Conservation (phyloP, 176 grass and related monocot genomes). For the Pharus latifolius region DNA sequence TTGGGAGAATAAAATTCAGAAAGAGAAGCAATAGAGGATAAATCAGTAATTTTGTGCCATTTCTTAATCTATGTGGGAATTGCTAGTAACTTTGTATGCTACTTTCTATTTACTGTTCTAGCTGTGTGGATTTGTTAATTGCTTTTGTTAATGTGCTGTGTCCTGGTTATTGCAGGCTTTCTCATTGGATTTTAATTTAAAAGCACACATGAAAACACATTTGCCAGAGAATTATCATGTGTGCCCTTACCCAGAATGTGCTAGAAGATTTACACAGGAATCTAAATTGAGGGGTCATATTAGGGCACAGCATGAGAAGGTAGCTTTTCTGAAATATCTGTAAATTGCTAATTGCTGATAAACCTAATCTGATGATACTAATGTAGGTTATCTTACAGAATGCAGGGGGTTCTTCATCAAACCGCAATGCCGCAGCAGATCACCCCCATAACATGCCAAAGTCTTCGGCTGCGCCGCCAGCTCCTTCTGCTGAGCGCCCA, state of each 20-base stretch:
- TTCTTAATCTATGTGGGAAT: no score
- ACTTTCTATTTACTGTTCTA: no score
- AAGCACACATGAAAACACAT: slow-evolving; percentile 90
- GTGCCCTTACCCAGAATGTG: slow-evolving; percentile 73
- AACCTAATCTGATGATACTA: background rate
- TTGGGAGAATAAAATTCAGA: no score
- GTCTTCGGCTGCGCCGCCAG: slow-evolving; percentile 20
- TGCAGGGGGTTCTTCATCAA: slow-evolving; percentile 12
- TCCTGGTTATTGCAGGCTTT: slow-evolving; percentile 64
- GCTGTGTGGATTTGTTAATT: background rate
- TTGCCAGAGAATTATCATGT: slow-evolving; percentile 86
- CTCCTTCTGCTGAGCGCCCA: slow-evolving; percentile 61
- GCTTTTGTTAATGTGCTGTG: background rate
- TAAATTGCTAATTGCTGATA: background rate
- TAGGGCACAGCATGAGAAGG: slow-evolving; percentile 81
- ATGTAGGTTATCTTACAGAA: slow-evolving; percentile 28
- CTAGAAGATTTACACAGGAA: slow-evolving; percentile 80
- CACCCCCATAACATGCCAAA: slow-evolving; percentile 37
- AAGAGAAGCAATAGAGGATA: no score
- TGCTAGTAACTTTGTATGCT: no score
- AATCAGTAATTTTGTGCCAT: no score
- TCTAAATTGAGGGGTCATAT: slow-evolving; percentile 84
- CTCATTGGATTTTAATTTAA: slow-evolving; percentile 96
- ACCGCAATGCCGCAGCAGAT: slow-evolving; percentile 26
- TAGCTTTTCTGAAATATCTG: slow-evolving; percentile 8